A percentile compares a stretch with the other conserved stretches of the same genome.
Evolutionary conservation across 2,329 filamentous ascomycete genomes (phyloP).

Genomic region (Aulographum hederae): DNA sequence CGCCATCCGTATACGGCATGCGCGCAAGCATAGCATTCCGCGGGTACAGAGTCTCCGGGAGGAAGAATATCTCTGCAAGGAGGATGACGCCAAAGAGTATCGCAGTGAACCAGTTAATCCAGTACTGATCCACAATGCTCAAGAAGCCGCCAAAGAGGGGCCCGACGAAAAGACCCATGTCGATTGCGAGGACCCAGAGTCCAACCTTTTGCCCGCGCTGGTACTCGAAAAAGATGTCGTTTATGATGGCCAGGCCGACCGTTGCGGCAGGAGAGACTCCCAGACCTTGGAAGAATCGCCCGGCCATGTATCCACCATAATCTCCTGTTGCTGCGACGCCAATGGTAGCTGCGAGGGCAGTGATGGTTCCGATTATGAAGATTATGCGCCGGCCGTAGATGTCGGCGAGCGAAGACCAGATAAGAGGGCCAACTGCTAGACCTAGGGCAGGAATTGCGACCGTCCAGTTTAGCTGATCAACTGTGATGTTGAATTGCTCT

Average conservation of each 20-base stretch:
- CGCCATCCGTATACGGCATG: slow-evolving; percentile 11
- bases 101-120: slow-evolving; percentile 37
- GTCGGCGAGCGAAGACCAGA: slow-evolving; percentile 16
- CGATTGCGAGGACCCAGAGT: slow-evolving; percentile 38
- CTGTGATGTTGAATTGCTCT: slow-evolving; percentile 20
- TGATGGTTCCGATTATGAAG: slow-evolving; percentile 26
- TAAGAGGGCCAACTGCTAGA: slow-evolving; percentile 12
- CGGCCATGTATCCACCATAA: slow-evolving; percentile 36
- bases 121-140: slow-evolving; percentile 25
- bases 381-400: slow-evolving; percentile 22
- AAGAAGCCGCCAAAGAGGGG: slow-evolving; percentile 35
- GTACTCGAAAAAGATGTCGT: slow-evolving; percentile 38
- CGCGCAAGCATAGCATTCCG: slow-evolving; percentile 27
- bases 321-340: slow-evolving; percentile 21
- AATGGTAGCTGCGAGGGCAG: slow-evolving; percentile 25
- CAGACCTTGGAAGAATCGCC: slow-evolving; percentile 38
- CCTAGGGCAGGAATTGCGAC: slow-evolving; percentile 26
- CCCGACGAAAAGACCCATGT: slow-evolving; percentile 31
- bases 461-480: slow-evolving; percentile 33
- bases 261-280: slow-evolving; percentile 36
- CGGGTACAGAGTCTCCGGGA: slow-evolving; percentile 39
- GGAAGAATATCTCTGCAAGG: slow-evolving; percentile 27
- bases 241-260: slow-evolving; percentile 35
- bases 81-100: slow-evolving; percentile 33
- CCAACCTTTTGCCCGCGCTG: slow-evolving; percentile 37